Conservation (phyloP, 2,329 filamentous ascomycete species). For the Curvularia verruculosa region DNA sequence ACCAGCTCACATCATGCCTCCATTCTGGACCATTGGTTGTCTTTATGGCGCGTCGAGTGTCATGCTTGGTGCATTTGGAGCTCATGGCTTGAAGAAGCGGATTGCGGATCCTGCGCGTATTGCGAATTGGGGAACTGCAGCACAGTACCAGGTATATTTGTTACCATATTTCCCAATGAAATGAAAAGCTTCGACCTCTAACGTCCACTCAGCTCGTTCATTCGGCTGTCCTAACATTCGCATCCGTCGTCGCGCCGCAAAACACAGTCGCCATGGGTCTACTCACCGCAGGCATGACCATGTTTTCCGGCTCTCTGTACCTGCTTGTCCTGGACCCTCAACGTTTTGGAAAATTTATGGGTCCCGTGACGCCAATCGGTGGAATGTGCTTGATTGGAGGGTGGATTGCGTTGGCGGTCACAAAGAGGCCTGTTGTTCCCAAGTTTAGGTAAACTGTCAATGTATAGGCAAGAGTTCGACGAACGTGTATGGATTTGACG, state of each 20-base stretch:
- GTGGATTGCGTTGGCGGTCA: background rate
- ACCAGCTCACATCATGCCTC: background rate
- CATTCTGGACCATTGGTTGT: background rate
- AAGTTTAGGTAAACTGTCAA: background rate
- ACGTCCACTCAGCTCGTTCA: background rate
- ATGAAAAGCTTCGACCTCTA: background rate
- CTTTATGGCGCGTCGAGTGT: background rate
- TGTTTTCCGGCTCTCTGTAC: background rate
- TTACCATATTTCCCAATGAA: background rate
- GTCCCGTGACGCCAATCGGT: background rate
- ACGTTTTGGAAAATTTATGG: background rate
- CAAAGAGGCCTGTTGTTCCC: background rate
- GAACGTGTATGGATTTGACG: background rate
- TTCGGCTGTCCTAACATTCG: background rate
- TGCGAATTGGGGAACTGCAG: background rate
- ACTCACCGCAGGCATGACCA: background rate
- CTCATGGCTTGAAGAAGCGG: background rate
- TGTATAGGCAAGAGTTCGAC: background rate
- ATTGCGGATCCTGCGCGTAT: background rate
- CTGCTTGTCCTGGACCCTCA: background rate
- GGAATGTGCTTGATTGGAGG: background rate
- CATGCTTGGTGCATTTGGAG: background rate
- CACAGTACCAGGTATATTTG: background rate
- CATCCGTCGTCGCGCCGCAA: background rate
- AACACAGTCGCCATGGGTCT: background rate